phyloP scores from a whole-genome alignment of 2,329 filamentous ascomycete species.

The Thermothelomyces thermophilus region DNA sequence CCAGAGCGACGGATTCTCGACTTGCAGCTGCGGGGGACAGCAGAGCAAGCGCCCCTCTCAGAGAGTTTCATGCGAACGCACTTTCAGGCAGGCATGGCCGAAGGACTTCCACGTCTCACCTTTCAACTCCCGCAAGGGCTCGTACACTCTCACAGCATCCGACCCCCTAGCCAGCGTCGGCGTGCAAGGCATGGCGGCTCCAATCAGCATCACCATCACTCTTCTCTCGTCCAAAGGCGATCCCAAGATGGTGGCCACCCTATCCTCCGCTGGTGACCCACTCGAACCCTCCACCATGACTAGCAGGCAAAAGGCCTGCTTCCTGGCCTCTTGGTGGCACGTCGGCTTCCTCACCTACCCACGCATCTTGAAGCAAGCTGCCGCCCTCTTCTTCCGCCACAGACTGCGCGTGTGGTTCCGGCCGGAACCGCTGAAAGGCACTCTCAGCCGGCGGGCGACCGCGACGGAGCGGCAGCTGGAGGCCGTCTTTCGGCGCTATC shows the following conservation, averaged over 20 bases:
- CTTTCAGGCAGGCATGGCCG: constrained; percentile 48
- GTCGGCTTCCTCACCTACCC: constrained; percentile 60
- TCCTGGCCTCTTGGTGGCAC: constrained; percentile 58
- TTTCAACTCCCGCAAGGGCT: constrained; percentile 59
- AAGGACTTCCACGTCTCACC: constrained; percentile 75
- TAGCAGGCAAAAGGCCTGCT: constrained; percentile 36
- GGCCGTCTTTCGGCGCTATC: constrained; percentile 40
- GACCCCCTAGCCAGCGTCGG: constrained; percentile 39
- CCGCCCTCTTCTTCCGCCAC: constrained; percentile 47
- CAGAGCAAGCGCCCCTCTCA: background rate
- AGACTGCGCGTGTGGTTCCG: constrained; percentile 58
- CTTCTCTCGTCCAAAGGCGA: constrained; percentile 54
- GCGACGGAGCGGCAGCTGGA: constrained; percentile 43
- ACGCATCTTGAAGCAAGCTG: constrained; percentile 57
- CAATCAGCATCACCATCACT: constrained; percentile 53
- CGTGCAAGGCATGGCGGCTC: constrained; percentile 32
- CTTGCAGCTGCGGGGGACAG: background rate
- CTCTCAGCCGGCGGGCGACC: constrained; percentile 48
- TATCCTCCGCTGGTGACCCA: constrained; percentile 47
- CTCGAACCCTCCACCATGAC: constrained; percentile 45
- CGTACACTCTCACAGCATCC: constrained; percentile 44
- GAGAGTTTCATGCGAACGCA: constrained; percentile 2
- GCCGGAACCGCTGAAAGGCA: constrained; percentile 54
- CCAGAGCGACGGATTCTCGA: background rate
- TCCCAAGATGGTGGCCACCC: constrained; percentile 54